Evolutionary conservation across 1,284 basidiomycete species (phyloP).

Genomic region (Cutaneotrichosporon sp.): DNA sequence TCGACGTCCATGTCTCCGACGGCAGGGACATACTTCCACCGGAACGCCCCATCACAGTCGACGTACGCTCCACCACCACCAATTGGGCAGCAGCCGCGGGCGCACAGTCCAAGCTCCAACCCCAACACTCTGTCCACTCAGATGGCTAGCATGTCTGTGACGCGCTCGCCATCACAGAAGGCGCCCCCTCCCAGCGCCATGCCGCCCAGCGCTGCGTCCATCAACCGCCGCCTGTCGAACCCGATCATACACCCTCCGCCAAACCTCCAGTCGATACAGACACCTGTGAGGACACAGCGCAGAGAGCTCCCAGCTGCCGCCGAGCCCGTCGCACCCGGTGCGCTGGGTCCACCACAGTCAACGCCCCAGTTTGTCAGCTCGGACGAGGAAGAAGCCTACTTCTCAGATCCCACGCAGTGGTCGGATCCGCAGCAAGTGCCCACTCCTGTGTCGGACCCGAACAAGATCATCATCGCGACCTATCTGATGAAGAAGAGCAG

Average conservation of each 20-base stretch:
- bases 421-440: conserved; percentile 9
- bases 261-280: conserved; percentile 3
- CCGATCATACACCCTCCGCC: conserved; percentile 6
- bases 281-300: not conserved
- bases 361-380: conserved; percentile 25
- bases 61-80: not conserved
- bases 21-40: conserved; percentile 1
- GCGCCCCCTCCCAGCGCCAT: not conserved
- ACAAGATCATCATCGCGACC: conserved; percentile 77
- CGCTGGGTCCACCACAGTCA: conserved; percentile 15
- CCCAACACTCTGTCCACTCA: not conserved
- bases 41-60: not conserved
- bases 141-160: conserved; percentile 11
- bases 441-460: conserved; percentile 57
- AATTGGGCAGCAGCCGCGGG: not conserved
- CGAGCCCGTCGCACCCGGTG: not conserved
- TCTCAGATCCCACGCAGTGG: conserved; percentile 35
- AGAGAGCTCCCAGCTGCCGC: conserved; percentile 2
- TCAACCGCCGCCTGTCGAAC: conserved; percentile 19
- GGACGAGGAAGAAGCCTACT: conserved; percentile 39
- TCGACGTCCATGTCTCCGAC: not conserved
- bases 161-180: conserved; percentile 8
- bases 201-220: conserved; percentile 14
- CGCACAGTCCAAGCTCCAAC: not conserved
- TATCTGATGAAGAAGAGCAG: conserved; percentile 89